Base-by-base conservation (phyloP, 352 stramenopile genomes). In the Plasmopara viticola region DNA sequence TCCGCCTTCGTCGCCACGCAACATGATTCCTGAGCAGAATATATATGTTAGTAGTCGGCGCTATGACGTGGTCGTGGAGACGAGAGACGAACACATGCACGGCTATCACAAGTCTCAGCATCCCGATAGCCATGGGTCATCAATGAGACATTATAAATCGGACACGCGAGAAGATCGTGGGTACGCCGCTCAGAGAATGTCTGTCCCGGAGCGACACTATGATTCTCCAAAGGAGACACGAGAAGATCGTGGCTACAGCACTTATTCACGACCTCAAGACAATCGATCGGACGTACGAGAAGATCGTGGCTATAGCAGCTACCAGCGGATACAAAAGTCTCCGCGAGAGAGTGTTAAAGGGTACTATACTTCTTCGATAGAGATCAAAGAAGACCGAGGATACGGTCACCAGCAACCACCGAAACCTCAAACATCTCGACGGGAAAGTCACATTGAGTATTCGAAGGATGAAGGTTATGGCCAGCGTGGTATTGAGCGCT, bases 241-340 rank as follows among this genome's bases (percentile, higher is more conserved):
- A 61, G 58, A 67, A 45, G 54, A 64, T 58, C 62, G 42, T 58
- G 58, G 52, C 8, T 67, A 70, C 33, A 38, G 44, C 18, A 35
- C 9, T 44, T 63, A 59, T 48, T 48, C 58, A 17, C 51, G 28
- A 9, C 20, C 30, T 31, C 53, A 58, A 40, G 46, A 53, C 30
- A 12, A 20, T 1, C 48, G 35, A 49, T 38, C 39, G 31, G 53
- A 64, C 30, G 17, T 38, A 2, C 37, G 37, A 45, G 51, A 64
- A 48, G 53, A 52, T 20, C 49, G 53, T 48, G 53, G 54, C 5
- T 54, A 62, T 15, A 43, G 18, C 17, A 39, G 38, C n/a, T 52
- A 66, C 9, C 53, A 55, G 9, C 50, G 46, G 8, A 30, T 18
- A 17, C 41, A 51, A 14, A 62, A 57, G 41, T 42, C 53, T 20